Percentiles rank a stretch among this genome's conserved stretches.
These are phyloP conservation scores for Alternaria metachromatica DNA, from an alignment of 2,329 filamentous ascomycete species.

Conservation along the genomic window DNA sequence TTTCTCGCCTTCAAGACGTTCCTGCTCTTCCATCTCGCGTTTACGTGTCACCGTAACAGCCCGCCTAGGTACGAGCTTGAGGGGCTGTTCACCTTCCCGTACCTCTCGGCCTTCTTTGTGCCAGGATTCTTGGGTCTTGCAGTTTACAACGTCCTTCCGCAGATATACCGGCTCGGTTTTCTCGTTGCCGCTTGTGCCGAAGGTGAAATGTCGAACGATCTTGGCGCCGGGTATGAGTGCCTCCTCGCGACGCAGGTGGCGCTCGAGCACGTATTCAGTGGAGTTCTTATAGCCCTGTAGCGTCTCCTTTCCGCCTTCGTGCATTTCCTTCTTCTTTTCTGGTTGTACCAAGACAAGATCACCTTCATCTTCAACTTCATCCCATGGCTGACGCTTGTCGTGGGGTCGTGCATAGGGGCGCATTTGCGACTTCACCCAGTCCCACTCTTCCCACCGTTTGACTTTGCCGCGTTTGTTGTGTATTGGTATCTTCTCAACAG, in stretches of 20 bases:
- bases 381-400: constrained; percentile 68
- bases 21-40: constrained; percentile 85
- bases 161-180: constrained; percentile 82
- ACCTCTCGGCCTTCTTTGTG: constrained; percentile 92
- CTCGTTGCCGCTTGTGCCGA: constrained; percentile 74
- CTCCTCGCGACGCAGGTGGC: constrained; percentile 91
- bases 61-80: constrained; percentile 88
- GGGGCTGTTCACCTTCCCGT: constrained; percentile 70
- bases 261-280: constrained; percentile 80
- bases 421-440: constrained; percentile 89
- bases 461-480: constrained; percentile 80
- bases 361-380: constrained; percentile 78
- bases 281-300: constrained; percentile 88
- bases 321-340: constrained; percentile 68
- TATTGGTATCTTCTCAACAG: constrained; percentile 79
- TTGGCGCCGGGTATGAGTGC: constrained; percentile 74
- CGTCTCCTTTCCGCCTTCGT: constrained; percentile 74
- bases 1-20: constrained; percentile 79
- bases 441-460: constrained; percentile 75
- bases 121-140: constrained; percentile 95
- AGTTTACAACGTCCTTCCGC: constrained; percentile 79
- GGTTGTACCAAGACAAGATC: constrained; percentile 77
- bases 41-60: constrained; percentile 88
- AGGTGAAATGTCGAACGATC: constrained; percentile 76
- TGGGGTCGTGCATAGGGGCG: constrained; percentile 69